Base-by-base conservation (phyloP, 106 monocot species). In the Ottelia alismoides region DNA sequence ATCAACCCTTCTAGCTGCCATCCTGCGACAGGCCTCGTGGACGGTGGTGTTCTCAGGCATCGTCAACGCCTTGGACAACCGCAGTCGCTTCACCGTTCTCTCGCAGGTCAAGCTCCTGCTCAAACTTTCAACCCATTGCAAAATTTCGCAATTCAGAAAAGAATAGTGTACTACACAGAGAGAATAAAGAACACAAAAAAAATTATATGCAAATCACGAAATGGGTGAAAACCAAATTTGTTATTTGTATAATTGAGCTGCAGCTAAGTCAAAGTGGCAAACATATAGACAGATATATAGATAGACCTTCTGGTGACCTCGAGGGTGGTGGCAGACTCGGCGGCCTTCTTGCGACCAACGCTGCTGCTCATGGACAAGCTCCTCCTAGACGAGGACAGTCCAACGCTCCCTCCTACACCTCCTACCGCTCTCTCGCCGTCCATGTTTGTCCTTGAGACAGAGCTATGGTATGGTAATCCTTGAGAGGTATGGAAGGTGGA, bases 71-170 rank as follows among this genome's bases (percentile, higher is more conserved):
- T 75, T 92, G 60, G 78, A 76, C 61, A 92, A 66, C 11, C 82
- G 64, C 45, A 85, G 57, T 56, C 78, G 75, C 54, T 82, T 92
- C 30, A 92, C 85, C n/a, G 92, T 92, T 74, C 92, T 78, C 51
- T 92, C 91, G 51, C 74, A 64, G 31, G 61, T 55, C 28, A 78
- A n/a, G 30, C 62, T 53, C 58, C 84, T 84, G 68, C 19, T 50
- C n/a, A n/a, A n/a, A n/a, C n/a, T n/a, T n/a, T n/a, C n/a, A n/a
- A n/a, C n/a, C n/a, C n/a, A n/a, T n/a, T n/a, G n/a, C n/a, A n/a
- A n/a, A n/a, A n/a, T n/a, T n/a, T n/a, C n/a, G n/a, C n/a, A n/a
- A n/a, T n/a, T n/a, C n/a, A n/a, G n/a, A n/a, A n/a, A n/a, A n/a
- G n/a, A n/a, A n/a, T n/a, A n/a, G 35, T 6, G 14, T 6, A 6